Base-by-base conservation (phyloP, 345 rosid genomes). In the Hirschfeldia incana region DNA sequence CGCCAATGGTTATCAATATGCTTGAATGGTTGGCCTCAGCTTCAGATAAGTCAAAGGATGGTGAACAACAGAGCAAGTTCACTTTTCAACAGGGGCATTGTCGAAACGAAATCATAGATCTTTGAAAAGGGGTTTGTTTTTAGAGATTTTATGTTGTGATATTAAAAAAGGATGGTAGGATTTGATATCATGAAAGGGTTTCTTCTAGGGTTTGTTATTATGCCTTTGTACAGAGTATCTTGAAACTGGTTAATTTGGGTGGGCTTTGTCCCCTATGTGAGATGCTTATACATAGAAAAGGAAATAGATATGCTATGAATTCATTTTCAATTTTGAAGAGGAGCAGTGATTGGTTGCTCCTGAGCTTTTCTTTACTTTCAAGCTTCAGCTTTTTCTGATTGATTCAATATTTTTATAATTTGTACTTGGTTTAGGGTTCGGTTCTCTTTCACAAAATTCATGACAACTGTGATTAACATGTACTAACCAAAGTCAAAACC, bases 1-100 rank as follows among this genome's bases (percentile, higher is more conserved):
- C 88, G 0, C 36, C 68, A 5, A 90, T 83, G 13, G 97, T 92
- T 53, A 85, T 89, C 44, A 81, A 72, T 60, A 63, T 92, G 88
- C 94, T 92, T 51, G 72, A 84, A 79, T 83, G 89, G 70, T 83
- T 90, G 58, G 85, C 91, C 21, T 42, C 60, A 13, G 87, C 81
- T 21, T 51, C 87, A 9, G 83, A 34, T 72, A 70, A 60, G 33
- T 55, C 82, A 6, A 77, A 77, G 73, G 21, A 51, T 13, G 37
- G 37, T 17, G 80, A 80, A 17, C 79, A 67, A 42, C 73, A 37
- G 51, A 61, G 32, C 58, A 80, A 63, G 51, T 37, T 80, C 61
- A 29, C 61, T 17, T 49, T 68, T 36, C 74, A 73, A 13, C 74
- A 79, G 70, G 79, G 57, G 53, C 79, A 75, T 37, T 74, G 83